Base-by-base conservation (phyloP, 805 yeast species). In the Starmerella floricola region DNA sequence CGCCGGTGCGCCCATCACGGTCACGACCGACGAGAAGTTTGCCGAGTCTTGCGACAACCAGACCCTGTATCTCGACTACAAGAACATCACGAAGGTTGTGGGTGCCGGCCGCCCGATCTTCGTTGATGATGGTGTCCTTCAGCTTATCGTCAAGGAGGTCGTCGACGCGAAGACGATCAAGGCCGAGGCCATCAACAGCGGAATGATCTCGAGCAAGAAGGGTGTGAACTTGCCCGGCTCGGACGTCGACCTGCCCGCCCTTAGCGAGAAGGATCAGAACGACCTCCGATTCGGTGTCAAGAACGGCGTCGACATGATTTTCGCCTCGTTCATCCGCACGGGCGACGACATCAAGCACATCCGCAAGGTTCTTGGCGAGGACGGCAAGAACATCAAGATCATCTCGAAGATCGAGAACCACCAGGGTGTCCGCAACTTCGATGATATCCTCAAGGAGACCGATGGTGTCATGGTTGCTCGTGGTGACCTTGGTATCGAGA, bases 391-490 rank as follows among this genome's bases (percentile, higher is more conserved):
- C 61, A 83, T 91, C 67, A 93, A 91, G 75, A 86, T 91, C 71
- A 87, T 91, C 59, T 80, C 85, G 64, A 91, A 91, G 77, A 88
- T 91, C 64, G 98, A 91, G 75, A 87, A 86, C 75, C 97, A 88
- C 73, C 98, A 91, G 71, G 98, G 98, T 76, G 97, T 91, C 60
- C 87, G 91, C 82, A 91, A 91, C 79, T 91, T 91, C 63, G 98
- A 91, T 67, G 96, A 84, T 51, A 91, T 91, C 62, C 78, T 91
- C 64, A 65, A 65, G 59, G 94, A 78, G 67, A 91, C 98, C 51
- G 98, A 91, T 65, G 98, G 97, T 74, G 95, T 91, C 62, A 91
- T 91, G 98, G 97, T 91, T 65, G 98, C 98, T 61, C 81, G 98
- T 72, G 98, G 98, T 75, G 98, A 91, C 68, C 76, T 91, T 60